Evolutionary conservation across 1,139 yeast species (phyloP).

Genomic region (Saccharomycopsis crataegensis): DNA sequence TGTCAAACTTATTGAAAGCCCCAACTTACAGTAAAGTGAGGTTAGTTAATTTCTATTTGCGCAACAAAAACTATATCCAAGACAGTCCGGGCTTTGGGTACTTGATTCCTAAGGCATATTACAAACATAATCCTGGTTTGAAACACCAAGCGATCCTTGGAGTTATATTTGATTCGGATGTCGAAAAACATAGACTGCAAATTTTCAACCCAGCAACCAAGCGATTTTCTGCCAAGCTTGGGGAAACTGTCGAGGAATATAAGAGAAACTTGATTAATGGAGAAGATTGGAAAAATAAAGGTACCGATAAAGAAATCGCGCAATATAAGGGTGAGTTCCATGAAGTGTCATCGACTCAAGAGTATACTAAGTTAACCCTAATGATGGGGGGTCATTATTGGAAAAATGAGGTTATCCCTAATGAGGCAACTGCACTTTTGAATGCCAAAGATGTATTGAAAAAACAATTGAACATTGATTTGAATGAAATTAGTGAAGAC

Average conservation of each 20-base stretch:
- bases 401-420: constrained; percentile 36
- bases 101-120: constrained; percentile 56
- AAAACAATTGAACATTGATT: constrained; percentile 43
- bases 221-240: neutral
- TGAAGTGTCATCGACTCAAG: neutral
- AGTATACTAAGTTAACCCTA: constrained; percentile 67
- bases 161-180: constrained; percentile 83
- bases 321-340: neutral
- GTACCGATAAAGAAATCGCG: neutral
- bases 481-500: constrained; percentile 30
- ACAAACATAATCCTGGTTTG: constrained; percentile 22
- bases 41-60: constrained; percentile 55
- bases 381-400: constrained; percentile 86
- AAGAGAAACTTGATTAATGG: neutral
- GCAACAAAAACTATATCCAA: constrained; percentile 31
- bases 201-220: constrained; percentile 21
- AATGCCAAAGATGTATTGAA: constrained; percentile 41
- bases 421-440: constrained; percentile 32
- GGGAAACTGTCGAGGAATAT: neutral
- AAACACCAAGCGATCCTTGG: constrained; percentile 66
- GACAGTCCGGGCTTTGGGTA: constrained; percentile 72
- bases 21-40: constrained; percentile 48
- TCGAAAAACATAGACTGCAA: constrained; percentile 43
- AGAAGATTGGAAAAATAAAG: neutral
- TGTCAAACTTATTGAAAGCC: constrained; percentile 25